These are phyloP conservation scores for Rhytidiadelphus loreus DNA, from an alignment of 225 moss, liverwort and hornwort species.

Conservation along the genomic window DNA sequence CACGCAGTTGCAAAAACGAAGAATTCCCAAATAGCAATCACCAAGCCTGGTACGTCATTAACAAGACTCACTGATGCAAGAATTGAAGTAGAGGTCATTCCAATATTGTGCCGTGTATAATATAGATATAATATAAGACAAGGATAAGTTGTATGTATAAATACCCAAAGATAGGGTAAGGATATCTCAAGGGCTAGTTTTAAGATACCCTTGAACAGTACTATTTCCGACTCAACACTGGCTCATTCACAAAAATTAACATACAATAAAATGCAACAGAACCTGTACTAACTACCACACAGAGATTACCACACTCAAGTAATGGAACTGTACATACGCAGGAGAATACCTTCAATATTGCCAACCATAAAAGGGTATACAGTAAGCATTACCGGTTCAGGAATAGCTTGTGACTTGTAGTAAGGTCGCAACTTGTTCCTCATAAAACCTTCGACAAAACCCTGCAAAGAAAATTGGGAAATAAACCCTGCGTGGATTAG, in stretches of 20 bases:
- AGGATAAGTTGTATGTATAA: no score
- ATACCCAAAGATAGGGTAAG: no score
- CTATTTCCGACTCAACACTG: neutral
- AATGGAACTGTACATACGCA: neutral
- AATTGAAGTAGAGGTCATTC: no score
- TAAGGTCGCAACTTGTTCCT: slow-evolving; percentile 30
- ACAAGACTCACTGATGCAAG: neutral
- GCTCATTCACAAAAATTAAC: neutral
- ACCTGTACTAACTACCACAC: no score
- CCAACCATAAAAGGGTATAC: neutral
- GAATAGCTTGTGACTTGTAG: slow-evolving; percentile 57
- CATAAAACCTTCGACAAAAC: slow-evolving; percentile 57
- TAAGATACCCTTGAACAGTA: neutral
- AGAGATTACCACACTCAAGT: neutral
- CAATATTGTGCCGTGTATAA: neutral
- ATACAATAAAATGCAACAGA: neutral
- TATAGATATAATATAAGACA: no score
- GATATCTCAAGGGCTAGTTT: no score
- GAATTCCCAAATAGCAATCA: neutral
- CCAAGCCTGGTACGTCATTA: neutral
- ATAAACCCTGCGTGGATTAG: neutral
- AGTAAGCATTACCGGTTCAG: slow-evolving; percentile 33
- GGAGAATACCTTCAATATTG: neutral
- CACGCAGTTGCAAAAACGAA: neutral
- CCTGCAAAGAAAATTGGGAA: slow-evolving; percentile 26